Percentiles rank a stretch among this genome's conserved stretches.
Evolutionary conservation across 441 rosid genomes (phyloP).

Genomic region (Capsella rubella): DNA sequence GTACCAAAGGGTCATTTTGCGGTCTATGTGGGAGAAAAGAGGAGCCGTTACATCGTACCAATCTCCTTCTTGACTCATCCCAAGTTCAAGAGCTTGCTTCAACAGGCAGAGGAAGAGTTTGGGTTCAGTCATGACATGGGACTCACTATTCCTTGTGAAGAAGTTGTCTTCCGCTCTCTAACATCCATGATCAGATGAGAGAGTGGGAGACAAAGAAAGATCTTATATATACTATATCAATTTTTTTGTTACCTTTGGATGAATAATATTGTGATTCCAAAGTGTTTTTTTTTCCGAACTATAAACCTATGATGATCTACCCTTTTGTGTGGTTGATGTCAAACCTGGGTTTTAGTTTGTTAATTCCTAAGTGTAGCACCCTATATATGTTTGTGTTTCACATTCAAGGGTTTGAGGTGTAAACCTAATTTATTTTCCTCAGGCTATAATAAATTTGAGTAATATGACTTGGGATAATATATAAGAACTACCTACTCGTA

Average conservation of each 20-base stretch:
- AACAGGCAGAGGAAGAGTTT: slow-evolving; percentile 91
- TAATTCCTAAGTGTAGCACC: slow-evolving; percentile 10
- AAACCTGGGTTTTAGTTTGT: slow-evolving; percentile 37
- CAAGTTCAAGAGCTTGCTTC: slow-evolving; percentile 79
- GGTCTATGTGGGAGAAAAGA: slow-evolving; percentile 84
- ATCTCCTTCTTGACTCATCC: slow-evolving; percentile 81
- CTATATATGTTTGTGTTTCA: slow-evolving; percentile 25
- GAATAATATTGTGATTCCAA: slow-evolving; percentile 37
- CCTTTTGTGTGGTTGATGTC: slow-evolving; percentile 27
- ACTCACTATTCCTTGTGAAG: slow-evolving; percentile 94
- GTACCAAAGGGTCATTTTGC: slow-evolving; percentile 98
- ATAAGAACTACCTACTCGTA: not conserved
- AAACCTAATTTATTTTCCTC: slow-evolving; percentile 18
- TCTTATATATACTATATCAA: not conserved
- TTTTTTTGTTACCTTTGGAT: slow-evolving; percentile 1
- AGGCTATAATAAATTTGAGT: slow-evolving; percentile 18
- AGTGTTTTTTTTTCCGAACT: slow-evolving; percentile 38
- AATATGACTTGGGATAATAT: slow-evolving; percentile 10
- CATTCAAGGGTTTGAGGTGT: slow-evolving; percentile 13
- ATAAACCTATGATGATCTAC: slow-evolving; percentile 30
- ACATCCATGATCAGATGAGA: slow-evolving; percentile 70
- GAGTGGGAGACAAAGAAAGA: not conserved
- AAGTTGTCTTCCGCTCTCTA: slow-evolving; percentile 81
- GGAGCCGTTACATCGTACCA: slow-evolving; percentile 88
- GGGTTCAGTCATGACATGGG: slow-evolving; percentile 97